Base-by-base conservation (phyloP, 148 eudicot species). In the Dysphania ambrosioides region DNA sequence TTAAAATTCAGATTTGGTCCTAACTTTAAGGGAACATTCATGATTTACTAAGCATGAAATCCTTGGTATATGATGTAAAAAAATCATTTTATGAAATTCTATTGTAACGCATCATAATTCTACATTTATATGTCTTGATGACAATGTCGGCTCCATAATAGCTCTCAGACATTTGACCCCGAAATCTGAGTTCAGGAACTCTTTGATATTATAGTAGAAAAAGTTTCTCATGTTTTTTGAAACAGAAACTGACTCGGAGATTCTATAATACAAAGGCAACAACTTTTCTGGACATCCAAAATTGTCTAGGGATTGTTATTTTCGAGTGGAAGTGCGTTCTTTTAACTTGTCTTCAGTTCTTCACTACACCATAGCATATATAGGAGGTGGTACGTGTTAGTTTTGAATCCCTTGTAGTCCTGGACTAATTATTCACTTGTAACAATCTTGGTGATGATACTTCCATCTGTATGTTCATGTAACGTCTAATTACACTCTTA, bases 151-250 rank as follows among this genome's bases (percentile, higher is more conserved):
- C 8, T 74, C 34, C 30, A 27, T 73, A n/a, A 32, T 40, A 58
- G 35, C 24, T 78, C n/a, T 16, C 29, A 65, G 68, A 40, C 31
- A 47, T 35, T 15, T 80, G 64, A 79, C 72, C 72, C 7, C 64
- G 27, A 23, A 13, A 18, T 72, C 42, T 70, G 29, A 35, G 62
- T 69, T 58, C 79, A 85, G 85, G 87, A 75, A 47, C 83, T 85
- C 31, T 85, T 82, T 64, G 85, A 78, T 44, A 80, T 77, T 67
- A 85, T 85, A 32, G 87, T 83, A 26, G 82, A 78, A n/a, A 78
- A 77, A 34, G 79, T 85, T n/a, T 72, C 70, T 7, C 53, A 21
- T 38, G 77, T 72, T 53, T 34, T 82, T 82, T 72, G 36, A 77
- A 70, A 59, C 34, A 3, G 70, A 71, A 73, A 68, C 53, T 27